Base-by-base conservation (phyloP, 345 rosid species). In the Gossypium sturtianum region DNA sequence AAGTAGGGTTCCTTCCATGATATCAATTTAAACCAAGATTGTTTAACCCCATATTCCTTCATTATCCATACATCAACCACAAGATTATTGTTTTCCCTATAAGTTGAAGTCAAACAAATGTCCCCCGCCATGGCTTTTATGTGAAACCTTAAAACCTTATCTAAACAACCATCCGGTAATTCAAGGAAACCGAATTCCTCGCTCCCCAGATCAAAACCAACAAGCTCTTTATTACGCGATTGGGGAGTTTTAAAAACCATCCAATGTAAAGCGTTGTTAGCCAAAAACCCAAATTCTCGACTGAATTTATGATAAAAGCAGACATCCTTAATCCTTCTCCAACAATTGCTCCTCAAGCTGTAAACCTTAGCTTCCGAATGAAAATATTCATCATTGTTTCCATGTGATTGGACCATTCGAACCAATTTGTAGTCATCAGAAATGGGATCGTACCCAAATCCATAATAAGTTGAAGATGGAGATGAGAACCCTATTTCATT, bases 211-310 rank as follows among this genome's bases (percentile, higher is more conserved):
- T 65, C 69, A 2, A 65, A 64, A 19, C 51, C 27, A 10, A 65
- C 27, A 4, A 84, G 10, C 67, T 70, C 38, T 80, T 82, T 19
- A 72, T 80, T 82, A 29, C 82, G 77, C 1, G 80, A 84, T n/a
- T 81, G 66, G 11, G 82, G 45, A 27, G 19, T 71, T 3, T 29
- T 66, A 49, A 62, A 73, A 3, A 49, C 34, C 9, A 82, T 23
- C 89, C 90, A 88, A 27, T 88, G 92, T 79, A 88, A 54, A 27
- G 72, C 64, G 17, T 77, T 68, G 61, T 72, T 45, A 23, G 70
- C 92, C 51, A 73, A 63, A 51, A 83, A 78, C 20, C 90, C 89
- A 70, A 73, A 73, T 3, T 75, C 85, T 54, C 83, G 76, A 19
- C 72, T 64, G 17, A 72, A 69, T 61, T 70, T 74, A 78, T 68